These are phyloP conservation scores for Piromyces finnis DNA, from an alignment of 192 early-diverging fungal species.

Conservation along the genomic window DNA sequence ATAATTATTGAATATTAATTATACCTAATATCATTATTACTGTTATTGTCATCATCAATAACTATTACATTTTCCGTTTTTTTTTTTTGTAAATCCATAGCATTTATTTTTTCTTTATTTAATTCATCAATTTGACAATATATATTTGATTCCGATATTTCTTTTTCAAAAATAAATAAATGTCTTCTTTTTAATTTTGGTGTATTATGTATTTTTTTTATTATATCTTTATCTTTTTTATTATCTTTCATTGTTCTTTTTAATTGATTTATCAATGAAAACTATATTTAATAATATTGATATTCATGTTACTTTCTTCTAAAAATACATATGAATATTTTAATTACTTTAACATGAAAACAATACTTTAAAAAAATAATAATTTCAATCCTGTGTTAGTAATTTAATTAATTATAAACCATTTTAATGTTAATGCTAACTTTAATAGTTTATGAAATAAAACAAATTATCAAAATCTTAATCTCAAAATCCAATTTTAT, in stretches of 20 bases:
- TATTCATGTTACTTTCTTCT: no score
- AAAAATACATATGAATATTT: no score
- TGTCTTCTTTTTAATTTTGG: neutral
- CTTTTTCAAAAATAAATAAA: neutral
- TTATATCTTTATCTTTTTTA: neutral
- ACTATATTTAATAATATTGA: neutral
- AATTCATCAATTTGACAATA: neutral
- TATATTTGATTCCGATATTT: neutral
- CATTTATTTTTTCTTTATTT: neutral
- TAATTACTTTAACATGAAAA: no score
- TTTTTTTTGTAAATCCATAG: neutral
- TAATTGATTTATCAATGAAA: neutral
- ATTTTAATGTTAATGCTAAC: no score
- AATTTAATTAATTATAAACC: no score
- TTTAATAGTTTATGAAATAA: no score
- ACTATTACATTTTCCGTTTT: constrained; percentile 13
- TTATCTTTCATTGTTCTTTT: neutral
- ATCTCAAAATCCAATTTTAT: no score
- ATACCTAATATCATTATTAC: no score
- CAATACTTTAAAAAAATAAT: no score
- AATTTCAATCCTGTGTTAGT: no score
- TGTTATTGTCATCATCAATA: neutral
- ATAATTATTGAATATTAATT: no score
- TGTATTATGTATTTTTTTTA: neutral
- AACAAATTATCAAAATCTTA: no score